Base-by-base conservation (phyloP, 2,329 filamentous ascomycete genomes). In the Neurospora crassa region DNA sequence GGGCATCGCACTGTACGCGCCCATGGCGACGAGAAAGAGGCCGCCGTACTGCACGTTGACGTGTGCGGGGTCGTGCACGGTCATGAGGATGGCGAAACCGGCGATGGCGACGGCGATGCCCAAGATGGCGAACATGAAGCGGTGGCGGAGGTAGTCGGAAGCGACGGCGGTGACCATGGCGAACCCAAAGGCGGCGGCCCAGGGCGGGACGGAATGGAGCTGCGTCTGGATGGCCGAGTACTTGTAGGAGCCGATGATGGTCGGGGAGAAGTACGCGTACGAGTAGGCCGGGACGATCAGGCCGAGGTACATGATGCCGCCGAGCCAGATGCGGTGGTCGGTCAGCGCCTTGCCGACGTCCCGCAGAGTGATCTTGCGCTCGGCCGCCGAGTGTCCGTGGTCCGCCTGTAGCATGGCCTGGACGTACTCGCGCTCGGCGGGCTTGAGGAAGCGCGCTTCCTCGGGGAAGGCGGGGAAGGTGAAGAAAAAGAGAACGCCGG, bases 1-100 rank as follows among this genome's bases (percentile, higher is more conserved):
- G 0, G 95, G 94, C 91, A 97, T 94, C n/a, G 94, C 92, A 0
- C 89, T 90, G 81, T 96, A 97, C 0, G 88, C 87, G 68, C 93
- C 93, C 82, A 90, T 90, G 1, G 92, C 91, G 68, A 96, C 88
- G 41, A 97, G 83, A 83, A 96, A 97, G 0, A 97, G 85, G 0
- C 91, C 92, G 0, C 84, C 91, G 77, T 97, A 97, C 79, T 96
- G 87, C 7, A 1, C 29, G 53, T 63, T 63, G 7, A 92, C 81
- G 14, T 85, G 74, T 0, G 82, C 83, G 78, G 93, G 87, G 78
- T 91, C 81, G 79, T 95, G 91, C 5, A 95, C 87, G 12, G 84
- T 83, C 68, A 96, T 82, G 8, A 97, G 85, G 73, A 95, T 92
- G 3, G 83, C 88, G 75, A 97, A 95, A 1, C 93, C 94, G 0